These are phyloP conservation scores for Agrocybe praecox DNA, from an alignment of 768 basidiomycete genomes.

Conservation along the genomic window DNA sequence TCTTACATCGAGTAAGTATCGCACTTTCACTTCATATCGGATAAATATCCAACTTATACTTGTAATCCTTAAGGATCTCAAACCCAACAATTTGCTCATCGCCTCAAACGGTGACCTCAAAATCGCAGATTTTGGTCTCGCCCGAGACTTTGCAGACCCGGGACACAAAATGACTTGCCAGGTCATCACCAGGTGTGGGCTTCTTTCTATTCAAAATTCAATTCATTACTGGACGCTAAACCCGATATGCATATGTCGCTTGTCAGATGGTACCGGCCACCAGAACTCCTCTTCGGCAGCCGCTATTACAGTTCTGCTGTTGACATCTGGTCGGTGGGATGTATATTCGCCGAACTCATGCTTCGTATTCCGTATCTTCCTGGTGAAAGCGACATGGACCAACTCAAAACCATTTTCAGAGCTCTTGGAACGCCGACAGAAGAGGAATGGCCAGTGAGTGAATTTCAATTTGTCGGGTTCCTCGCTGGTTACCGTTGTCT, in stretches of 20 bases:
- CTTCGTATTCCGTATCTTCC: constrained; percentile 93
- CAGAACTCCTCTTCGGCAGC: constrained; percentile 90
- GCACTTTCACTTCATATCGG: neutral
- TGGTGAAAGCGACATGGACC: constrained; percentile 96
- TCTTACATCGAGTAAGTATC: constrained; percentile 82
- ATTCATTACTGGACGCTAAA: neutral
- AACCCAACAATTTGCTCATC: constrained; percentile 98
- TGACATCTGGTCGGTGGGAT: constrained; percentile 97
- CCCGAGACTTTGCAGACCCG: constrained; percentile 94
- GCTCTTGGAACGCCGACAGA: constrained; percentile 96
- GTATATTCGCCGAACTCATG: constrained; percentile 98
- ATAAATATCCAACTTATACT: neutral
- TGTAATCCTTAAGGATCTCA: constrained; percentile 71
- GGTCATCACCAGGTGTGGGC: constrained; percentile 92
- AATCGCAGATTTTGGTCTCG: constrained; percentile 98
- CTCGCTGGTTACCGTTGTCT: neutral
- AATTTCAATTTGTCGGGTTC: neutral
- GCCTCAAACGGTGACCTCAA: constrained; percentile 90
- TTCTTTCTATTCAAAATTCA: neutral
- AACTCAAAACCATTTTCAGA: constrained; percentile 91
- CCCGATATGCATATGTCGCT: constrained; percentile 1
- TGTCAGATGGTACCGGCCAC: constrained; percentile 94
- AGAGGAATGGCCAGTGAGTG: constrained; percentile 92
- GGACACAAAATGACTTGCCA: constrained; percentile 97
- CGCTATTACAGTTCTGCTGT: constrained; percentile 91